phyloP scores from a whole-genome alignment of 2,329 filamentous ascomycete species.

The Aureobasidium sp. region DNA sequence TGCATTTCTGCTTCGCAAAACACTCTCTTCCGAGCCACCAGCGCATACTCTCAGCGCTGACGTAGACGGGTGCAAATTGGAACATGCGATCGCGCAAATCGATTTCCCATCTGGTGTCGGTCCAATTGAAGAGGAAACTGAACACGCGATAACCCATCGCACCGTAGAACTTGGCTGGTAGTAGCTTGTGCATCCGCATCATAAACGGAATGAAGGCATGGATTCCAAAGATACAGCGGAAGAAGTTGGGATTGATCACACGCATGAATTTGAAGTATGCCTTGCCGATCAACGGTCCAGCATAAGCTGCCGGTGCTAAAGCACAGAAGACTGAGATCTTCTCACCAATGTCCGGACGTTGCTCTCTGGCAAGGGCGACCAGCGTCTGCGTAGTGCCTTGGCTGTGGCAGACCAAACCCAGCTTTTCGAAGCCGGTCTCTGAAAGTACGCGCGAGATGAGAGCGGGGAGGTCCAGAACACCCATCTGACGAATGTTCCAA shows the following conservation, averaged over 20 bases:
- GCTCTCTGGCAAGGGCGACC: slow-evolving; percentile 80
- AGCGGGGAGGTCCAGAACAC: slow-evolving; percentile 76
- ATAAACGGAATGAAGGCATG: slow-evolving; percentile 90
- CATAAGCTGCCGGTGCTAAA: slow-evolving; percentile 82
- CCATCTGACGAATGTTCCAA: slow-evolving; percentile 95
- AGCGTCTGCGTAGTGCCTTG: slow-evolving; percentile 87
- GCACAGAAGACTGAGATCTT: slow-evolving; percentile 85
- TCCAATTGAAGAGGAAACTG: slow-evolving; percentile 82
- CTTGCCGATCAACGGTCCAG: slow-evolving; percentile 74
- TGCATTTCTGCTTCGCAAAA: slow-evolving; percentile 78
- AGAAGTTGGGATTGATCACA: slow-evolving; percentile 64
- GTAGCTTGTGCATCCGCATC: slow-evolving; percentile 67
- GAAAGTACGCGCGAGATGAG: slow-evolving; percentile 68
- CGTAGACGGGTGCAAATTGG: slow-evolving; percentile 84
- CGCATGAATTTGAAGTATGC: slow-evolving; percentile 91
- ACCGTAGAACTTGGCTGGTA: slow-evolving; percentile 64
- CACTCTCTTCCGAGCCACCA: slow-evolving; percentile 92
- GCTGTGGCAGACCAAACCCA: slow-evolving; percentile 77
- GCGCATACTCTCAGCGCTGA: slow-evolving; percentile 80
- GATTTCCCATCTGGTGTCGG: slow-evolving; percentile 74
- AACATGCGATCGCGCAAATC: slow-evolving; percentile 75
- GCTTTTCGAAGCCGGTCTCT: slow-evolving; percentile 74
- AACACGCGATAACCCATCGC: slow-evolving; percentile 83
- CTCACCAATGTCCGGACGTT: slow-evolving; percentile 73
- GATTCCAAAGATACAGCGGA: slow-evolving; percentile 78